These are phyloP conservation scores for Neckera pumila DNA, from an alignment of 225 moss, liverwort and hornwort species.

Conservation along the genomic window DNA sequence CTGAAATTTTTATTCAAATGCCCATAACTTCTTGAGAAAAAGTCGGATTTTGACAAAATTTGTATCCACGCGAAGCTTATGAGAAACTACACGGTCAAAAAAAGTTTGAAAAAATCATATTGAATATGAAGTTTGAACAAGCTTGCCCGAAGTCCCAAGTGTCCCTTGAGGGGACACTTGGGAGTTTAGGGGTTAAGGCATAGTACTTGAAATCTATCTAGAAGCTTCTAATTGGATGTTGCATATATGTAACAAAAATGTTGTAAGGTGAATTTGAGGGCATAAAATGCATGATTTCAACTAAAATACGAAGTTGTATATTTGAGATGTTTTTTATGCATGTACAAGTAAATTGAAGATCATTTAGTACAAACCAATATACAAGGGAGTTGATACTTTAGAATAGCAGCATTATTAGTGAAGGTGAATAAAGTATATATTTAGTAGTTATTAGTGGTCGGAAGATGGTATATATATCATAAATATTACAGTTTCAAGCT, in stretches of 20 bases:
- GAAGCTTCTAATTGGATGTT: not conserved
- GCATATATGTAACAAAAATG: not conserved
- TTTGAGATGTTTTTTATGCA: not conserved
- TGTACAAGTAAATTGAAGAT: too few species aligned
- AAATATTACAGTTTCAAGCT: not conserved
- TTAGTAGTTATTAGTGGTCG: not conserved
- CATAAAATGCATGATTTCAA: too few species aligned
- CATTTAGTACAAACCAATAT: not conserved
- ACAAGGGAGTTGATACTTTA: not conserved
- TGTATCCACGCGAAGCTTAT: too few species aligned
- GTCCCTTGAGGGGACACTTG: too few species aligned
- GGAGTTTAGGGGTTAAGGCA: too few species aligned
- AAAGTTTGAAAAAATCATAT: too few species aligned
- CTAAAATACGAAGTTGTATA: not conserved
- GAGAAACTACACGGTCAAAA: too few species aligned
- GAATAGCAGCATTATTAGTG: not conserved
- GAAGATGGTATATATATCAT: not conserved
- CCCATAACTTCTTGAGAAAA: too few species aligned
- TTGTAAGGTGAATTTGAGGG: not conserved
- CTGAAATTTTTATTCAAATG: too few species aligned
- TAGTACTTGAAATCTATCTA: not conserved
- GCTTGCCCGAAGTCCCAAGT: too few species aligned
- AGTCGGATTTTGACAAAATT: too few species aligned
- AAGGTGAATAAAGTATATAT: not conserved
- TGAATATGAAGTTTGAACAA: too few species aligned